Percentiles rank a stretch among this genome's conserved stretches.
phyloP scores from a whole-genome alignment of 2,329 filamentous ascomycete genomes.

The Thielaviopsis populi region DNA sequence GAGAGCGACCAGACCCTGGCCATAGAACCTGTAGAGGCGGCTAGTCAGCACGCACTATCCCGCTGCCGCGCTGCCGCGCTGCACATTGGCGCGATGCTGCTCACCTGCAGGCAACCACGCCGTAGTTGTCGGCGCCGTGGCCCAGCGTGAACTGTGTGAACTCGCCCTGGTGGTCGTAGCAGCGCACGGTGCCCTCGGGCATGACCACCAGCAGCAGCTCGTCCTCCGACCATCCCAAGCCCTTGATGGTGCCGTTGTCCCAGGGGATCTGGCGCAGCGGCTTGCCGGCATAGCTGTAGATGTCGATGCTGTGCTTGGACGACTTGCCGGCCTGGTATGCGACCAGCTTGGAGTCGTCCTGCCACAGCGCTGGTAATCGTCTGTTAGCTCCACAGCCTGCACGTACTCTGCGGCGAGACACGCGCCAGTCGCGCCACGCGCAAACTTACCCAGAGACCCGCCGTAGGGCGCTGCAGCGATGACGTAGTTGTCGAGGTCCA shows the following conservation, averaged over 20 bases:
- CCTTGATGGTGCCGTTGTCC: conserved; percentile 78
- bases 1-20: conserved; percentile 80
- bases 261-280: conserved; percentile 74
- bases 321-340: conserved; percentile 58
- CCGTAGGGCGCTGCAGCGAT: conserved; percentile 85
- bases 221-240: conserved; percentile 90
- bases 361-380: conserved; percentile 56
- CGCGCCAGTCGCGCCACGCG: conserved; percentile 3
- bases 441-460: conserved; percentile 67
- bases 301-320: conserved; percentile 72
- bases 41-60: no score
- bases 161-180: conserved; percentile 85
- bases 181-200: conserved; percentile 76
- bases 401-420: background rate
- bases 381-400: background rate
- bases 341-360: conserved; percentile 73
- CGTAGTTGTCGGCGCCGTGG: conserved; percentile 73
- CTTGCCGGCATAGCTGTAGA: conserved; percentile 87
- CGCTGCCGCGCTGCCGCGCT: conserved; percentile 2
- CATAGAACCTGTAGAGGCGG: conserved; percentile 51
- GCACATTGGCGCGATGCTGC: conserved; percentile 9
- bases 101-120: conserved; percentile 66
- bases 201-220: conserved; percentile 82
- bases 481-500: conserved; percentile 90
- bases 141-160: conserved; percentile 91